Evolutionary conservation across 768 basidiomycete genomes (phyloP), one percentile per base, ranked within the genome.

Genomic region (Tricholoma hemisulphureum): DNA sequence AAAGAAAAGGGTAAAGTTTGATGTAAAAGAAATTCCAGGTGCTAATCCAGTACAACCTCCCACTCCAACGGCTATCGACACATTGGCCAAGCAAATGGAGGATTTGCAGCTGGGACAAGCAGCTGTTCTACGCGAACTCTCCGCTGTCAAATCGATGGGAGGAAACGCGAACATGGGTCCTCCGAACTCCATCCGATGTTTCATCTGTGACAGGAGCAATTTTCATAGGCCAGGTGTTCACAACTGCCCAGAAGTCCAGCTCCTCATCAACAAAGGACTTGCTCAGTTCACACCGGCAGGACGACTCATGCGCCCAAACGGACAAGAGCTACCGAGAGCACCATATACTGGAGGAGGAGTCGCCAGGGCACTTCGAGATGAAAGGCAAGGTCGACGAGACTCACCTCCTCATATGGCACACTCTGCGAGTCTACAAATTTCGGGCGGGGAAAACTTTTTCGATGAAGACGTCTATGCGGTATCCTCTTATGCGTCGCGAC

Each of bases 341-440:
- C 32, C 32, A 6, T 7, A 10, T 13, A 34, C 32, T 34, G 32
- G 32, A 6, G 32, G 32, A 3, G 11, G 32, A 6, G 32, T 34
- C 11, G 32, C 32, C 14, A 34, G 14, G 10, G 32, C 14, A 34
- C 14, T 34, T 3, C 11, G 32, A 34, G 32, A 34, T 7, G 32
- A 34, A 13, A 7, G 32, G 9, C 11, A 13, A 3, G 48, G 18
- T 7, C 35, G 23, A n/a, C 46, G 55, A 37, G 46, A 53, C 32
- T 26, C 18, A 16, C 55, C 50, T 43, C 59, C 55, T n/a, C 59
- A 61, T 26, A 57, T 61, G 56, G 28, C 53, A 10, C 57, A 43
- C 23, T 57, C 41, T n/a, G 46, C 52, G 29, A 46, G 60, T 28
- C n/a, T 58, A 1, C 53, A 55, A 9, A 39, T n/a, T n/a, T n/a